These are phyloP conservation scores for Suhomyces faveliae DNA, from an alignment of 805 yeast genomes.

Conservation along the genomic window DNA sequence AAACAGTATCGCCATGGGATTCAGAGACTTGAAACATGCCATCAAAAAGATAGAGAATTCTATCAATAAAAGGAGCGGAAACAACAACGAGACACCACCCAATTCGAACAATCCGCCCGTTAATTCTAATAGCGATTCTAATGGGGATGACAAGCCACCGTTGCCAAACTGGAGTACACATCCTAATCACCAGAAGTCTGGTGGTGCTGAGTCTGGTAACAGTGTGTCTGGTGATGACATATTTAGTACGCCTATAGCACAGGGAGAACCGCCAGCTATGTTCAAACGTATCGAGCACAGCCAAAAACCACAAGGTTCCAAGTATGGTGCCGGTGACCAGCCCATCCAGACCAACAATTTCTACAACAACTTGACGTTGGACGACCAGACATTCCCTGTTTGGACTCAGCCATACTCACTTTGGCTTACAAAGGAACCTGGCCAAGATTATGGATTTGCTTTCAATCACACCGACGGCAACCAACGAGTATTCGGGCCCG, in stretches of 20 bases:
- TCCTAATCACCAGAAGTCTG: neutral
- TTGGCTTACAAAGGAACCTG: conserved; percentile 56
- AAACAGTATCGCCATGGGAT: conserved; percentile 19
- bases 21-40: conserved; percentile 24
- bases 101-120: too few relatives aligned
- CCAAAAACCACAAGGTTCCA: conserved; percentile 37
- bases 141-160: conserved; percentile 4
- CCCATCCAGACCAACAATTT: conserved; percentile 78
- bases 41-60: conserved; percentile 19
- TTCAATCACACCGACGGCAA: conserved; percentile 57
- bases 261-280: conserved; percentile 42
- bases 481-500: conserved; percentile 72
- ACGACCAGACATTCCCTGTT: conserved; percentile 61
- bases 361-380: conserved; percentile 69
- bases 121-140: too few relatives aligned
- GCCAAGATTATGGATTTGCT: conserved; percentile 59
- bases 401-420: conserved; percentile 84
- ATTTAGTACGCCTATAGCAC: conserved; percentile 43
- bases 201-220: neutral
- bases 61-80: neutral
- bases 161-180: neutral
- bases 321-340: conserved; percentile 16
- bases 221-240: too few relatives aligned
- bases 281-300: conserved; percentile 36
- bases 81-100: neutral